phyloP scores from a whole-genome alignment of 805 yeast genomes.

The Starmerella bombi region DNA sequence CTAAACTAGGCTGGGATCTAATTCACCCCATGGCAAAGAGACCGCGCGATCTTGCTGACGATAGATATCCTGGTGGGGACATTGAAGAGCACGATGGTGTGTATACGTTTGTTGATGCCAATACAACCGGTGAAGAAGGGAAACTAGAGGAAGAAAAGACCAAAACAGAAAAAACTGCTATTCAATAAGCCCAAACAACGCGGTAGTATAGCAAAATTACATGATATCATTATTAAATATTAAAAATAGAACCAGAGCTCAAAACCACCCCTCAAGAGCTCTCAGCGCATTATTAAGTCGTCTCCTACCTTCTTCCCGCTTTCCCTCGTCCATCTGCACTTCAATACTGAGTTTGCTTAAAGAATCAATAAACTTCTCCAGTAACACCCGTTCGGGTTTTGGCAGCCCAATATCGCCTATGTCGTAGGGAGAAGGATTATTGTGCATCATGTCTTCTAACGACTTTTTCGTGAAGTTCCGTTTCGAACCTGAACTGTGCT shows the following conservation, averaged over 20 bases:
- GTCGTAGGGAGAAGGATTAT: constrained; percentile 32
- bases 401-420: constrained; percentile 64
- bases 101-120: constrained; percentile 17
- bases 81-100: constrained; percentile 22
- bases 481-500: not conserved
- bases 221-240: not conserved
- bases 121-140: not conserved
- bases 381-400: constrained; percentile 56
- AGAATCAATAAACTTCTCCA: constrained; percentile 78
- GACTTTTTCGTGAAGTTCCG: constrained; percentile 19
- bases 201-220: too few relatives aligned
- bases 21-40: constrained; percentile 39
- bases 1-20: constrained; percentile 46
- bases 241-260: constrained; percentile 1
- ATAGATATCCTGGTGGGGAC: constrained; percentile 20
- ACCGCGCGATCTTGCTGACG: constrained; percentile 16
- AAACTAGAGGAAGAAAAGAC: too few relatives aligned
- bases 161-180: not conserved
- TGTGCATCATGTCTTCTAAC: constrained; percentile 21
- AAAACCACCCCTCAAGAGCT: constrained; percentile 70
- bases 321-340: constrained; percentile 71
- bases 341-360: constrained; percentile 77
- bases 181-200: not conserved
- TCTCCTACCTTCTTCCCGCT: constrained; percentile 66
- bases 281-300: constrained; percentile 70